Evolutionary conservation across 2,329 filamentous ascomycete species (phyloP), one percentile per base, ranked within the genome.

Genomic region (Paraphaeosphaeria minitans): DNA sequence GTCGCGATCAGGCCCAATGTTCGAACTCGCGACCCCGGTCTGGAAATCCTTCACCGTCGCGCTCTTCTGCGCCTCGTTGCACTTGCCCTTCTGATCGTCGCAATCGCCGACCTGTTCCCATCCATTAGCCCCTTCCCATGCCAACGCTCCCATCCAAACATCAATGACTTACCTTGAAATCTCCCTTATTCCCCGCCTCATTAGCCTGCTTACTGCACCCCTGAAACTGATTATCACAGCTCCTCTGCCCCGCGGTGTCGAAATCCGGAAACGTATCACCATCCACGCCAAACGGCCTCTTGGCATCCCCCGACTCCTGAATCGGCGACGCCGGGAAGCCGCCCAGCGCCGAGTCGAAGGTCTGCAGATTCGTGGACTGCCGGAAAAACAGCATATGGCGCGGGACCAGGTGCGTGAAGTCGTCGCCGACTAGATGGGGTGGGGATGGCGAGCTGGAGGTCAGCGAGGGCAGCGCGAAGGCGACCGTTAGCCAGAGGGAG

Each of bases 171-270:
- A 84, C 74, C 7, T 73, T 76, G 54, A 77, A 70, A 78, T 78
- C 12, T 71, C 62, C 37, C 22, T 65, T 64, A 58, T 84, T 82
- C 29, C 58, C 87, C 61, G 81, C 81, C 19, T 81, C 82, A 63
- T 87, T 77, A 43, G 73, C 73, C 51, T 51, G 47, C 33, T 62
- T 13, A 33, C 81, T 77, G 71, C 87, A 90, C 8, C 72, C 74
- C 69, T 87, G 87, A 74, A 86, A 84, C 78, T 89, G 85, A 49
- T 86, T 82, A 61, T 87, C 82, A 68, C 87, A 90, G 27, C 85
- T 83, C 48, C 87, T 80, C 75, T 87, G 82, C 39, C 82, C 78
- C 19, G 87, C 88, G 1, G 80, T 81, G 6, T 74, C 75, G 65
- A 84, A 78, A 68, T 83, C 83, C 22, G 83, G 81, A 71, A 90